These are phyloP conservation scores for Trichosporon sp. DNA, from an alignment of 1,284 basidiomycete species.

Conservation along the genomic window DNA sequence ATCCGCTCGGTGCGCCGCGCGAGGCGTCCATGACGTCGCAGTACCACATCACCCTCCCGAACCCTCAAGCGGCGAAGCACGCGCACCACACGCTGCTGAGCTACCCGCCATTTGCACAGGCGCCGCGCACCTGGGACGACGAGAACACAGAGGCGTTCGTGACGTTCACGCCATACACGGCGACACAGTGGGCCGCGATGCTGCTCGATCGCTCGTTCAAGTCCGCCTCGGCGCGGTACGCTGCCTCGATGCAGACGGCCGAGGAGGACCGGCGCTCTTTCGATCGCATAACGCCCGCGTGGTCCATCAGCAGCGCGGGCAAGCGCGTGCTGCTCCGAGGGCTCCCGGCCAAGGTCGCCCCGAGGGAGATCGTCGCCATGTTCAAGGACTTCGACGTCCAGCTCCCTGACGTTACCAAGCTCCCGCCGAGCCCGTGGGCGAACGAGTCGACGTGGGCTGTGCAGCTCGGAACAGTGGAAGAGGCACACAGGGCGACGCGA, in stretches of 20 bases:
- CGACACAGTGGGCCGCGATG: constrained; percentile 4
- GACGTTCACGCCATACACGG: neutral
- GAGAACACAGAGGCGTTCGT: neutral
- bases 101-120: constrained; percentile 17
- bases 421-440: neutral
- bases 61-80: constrained; percentile 4
- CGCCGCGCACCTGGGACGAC: neutral
- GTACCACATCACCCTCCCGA: constrained; percentile 23
- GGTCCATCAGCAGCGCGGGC: neutral
- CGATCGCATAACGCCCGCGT: neutral
- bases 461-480: constrained; percentile 23
- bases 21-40: constrained; percentile 17
- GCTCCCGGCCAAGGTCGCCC: constrained; percentile 8
- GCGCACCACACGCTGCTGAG: constrained; percentile 16
- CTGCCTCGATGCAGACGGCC: neutral
- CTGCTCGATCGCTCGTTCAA: neutral
- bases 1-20: constrained; percentile 23
- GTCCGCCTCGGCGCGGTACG: neutral
- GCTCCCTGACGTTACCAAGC: neutral
- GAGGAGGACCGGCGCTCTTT: constrained; percentile 11
- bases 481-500: constrained; percentile 25
- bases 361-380: neutral
- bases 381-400: constrained; percentile 6
- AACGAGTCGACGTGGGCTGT: neutral
- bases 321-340: constrained; percentile 15